Evolutionary conservation across 1,284 basidiomycete species (phyloP).

Genomic region (Ceratobasidium sp.): DNA sequence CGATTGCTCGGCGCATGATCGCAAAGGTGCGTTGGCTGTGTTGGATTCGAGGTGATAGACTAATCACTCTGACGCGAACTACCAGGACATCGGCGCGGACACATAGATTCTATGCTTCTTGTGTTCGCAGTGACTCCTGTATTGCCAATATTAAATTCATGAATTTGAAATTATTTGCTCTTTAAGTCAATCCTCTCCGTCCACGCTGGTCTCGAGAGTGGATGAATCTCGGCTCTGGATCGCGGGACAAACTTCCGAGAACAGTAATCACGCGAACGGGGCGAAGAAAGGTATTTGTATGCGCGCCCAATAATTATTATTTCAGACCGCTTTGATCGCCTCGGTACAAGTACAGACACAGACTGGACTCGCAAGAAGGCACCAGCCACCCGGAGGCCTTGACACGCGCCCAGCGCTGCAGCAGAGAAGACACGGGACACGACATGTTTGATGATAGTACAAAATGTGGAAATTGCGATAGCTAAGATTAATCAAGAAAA

Average conservation of each 20-base stretch:
- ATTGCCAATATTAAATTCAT: not conserved
- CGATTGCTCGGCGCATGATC: constrained; percentile 76
- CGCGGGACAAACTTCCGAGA: no score
- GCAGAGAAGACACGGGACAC: not conserved
- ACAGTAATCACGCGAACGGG: not conserved
- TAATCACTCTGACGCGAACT: not conserved
- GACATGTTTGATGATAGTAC: constrained; percentile 23
- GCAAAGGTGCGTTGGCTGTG: constrained; percentile 66
- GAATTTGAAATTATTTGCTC: not conserved
- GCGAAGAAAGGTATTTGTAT: not conserved
- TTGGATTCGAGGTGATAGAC: not conserved
- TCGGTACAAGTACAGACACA: not conserved
- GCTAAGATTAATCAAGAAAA: constrained; percentile 1
- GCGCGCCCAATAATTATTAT: not conserved
- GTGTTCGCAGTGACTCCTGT: not conserved
- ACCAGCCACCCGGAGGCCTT: not conserved
- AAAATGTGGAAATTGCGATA: not conserved
- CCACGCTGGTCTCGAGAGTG: not conserved
- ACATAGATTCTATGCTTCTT: not conserved
- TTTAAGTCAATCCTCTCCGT: not conserved
- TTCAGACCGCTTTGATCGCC: not conserved
- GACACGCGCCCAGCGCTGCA: constrained; percentile 17
- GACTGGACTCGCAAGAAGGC: constrained; percentile 25
- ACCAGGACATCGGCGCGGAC: constrained; percentile 34
- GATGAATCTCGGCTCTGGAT: no score